Percentiles rank a stretch among this genome's conserved stretches.
Conservation (phyloP, 441 rosid species). For the Geranium incanum region DNA sequence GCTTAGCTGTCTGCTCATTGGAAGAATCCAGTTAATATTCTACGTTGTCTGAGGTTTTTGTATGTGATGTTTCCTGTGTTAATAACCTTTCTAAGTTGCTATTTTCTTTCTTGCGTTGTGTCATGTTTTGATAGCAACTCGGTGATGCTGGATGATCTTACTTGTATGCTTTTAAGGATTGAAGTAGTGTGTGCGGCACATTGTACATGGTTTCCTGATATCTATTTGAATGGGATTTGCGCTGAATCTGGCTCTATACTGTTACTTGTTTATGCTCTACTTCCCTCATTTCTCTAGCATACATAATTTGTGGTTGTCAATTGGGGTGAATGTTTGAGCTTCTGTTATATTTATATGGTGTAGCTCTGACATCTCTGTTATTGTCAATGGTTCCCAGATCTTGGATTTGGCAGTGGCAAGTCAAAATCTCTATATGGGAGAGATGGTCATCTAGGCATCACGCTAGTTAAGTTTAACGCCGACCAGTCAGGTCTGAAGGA, state of each 20-base stretch:
- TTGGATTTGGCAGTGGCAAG: constrained; percentile 73
- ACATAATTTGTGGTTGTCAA: neutral
- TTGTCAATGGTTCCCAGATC: constrained; percentile 51
- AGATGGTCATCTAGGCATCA: constrained; percentile 89
- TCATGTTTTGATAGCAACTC: neutral
- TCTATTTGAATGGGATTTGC: neutral
- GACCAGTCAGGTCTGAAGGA: constrained; percentile 67
- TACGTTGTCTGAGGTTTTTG: neutral
- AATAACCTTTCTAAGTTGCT: neutral
- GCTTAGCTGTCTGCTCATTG: neutral
- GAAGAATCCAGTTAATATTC: neutral
- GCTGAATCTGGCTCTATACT: neutral
- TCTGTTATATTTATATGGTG: constrained; percentile 2
- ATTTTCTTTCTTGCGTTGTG: neutral
- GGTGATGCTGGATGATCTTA: neutral
- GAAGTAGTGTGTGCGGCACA: neutral
- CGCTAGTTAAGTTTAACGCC: constrained; percentile 59
- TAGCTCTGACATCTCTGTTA: constrained; percentile 21
- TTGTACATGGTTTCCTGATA: neutral
- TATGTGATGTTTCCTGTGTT: neutral
- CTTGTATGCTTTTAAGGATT: neutral
- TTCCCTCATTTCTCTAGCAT: neutral
- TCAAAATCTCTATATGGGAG: constrained; percentile 80
- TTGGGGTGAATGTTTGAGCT: neutral
- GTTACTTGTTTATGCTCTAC: neutral